Evolutionary conservation across 306 rosid genomes (phyloP).

Genomic region (Ceratonia siliqua): DNA sequence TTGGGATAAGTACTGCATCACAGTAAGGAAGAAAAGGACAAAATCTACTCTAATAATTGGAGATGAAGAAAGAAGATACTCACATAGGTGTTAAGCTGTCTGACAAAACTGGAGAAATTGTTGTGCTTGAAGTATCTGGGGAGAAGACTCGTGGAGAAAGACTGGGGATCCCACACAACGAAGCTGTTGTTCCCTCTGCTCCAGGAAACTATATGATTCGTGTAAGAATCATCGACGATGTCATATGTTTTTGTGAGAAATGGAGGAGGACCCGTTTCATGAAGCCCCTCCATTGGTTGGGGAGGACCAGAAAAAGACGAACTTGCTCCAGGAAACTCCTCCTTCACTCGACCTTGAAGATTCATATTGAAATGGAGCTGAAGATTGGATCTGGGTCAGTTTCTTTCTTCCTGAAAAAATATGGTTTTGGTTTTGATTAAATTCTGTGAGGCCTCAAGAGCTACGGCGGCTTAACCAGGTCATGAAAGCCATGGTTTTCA

Average conservation of each 20-base stretch:
- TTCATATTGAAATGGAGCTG: conserved; percentile 36
- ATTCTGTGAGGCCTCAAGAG: background rate
- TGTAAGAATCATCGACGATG: conserved; percentile 68
- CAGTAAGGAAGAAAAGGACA: background rate
- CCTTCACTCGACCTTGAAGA: conserved; percentile 46
- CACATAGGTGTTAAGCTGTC: conserved; percentile 95
- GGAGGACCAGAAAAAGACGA: conserved; percentile 38
- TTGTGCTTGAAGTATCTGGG: conserved; percentile 91
- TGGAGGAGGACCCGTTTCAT: conserved; percentile 78
- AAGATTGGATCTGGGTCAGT: conserved; percentile 37
- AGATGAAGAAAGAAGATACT: conserved; percentile 23
- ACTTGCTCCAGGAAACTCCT: conserved; percentile 44
- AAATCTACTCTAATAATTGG: background rate
- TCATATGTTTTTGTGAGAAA: conserved; percentile 88
- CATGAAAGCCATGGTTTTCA: conserved; percentile 9
- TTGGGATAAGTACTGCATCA: background rate
- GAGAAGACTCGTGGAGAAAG: conserved; percentile 62
- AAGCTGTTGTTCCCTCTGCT: conserved; percentile 77
- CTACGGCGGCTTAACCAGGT: background rate
- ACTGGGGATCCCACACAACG: conserved; percentile 81
- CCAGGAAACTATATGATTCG: conserved; percentile 80
- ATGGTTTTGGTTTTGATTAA: conserved; percentile 6
- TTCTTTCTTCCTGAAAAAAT: background rate
- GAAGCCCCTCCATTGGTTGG: conserved; percentile 67
- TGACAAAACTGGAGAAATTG: conserved; percentile 92